These are phyloP conservation scores for Paramecium primaurelia DNA, from an alignment of 73 alveolate species.

Conservation along the genomic window DNA sequence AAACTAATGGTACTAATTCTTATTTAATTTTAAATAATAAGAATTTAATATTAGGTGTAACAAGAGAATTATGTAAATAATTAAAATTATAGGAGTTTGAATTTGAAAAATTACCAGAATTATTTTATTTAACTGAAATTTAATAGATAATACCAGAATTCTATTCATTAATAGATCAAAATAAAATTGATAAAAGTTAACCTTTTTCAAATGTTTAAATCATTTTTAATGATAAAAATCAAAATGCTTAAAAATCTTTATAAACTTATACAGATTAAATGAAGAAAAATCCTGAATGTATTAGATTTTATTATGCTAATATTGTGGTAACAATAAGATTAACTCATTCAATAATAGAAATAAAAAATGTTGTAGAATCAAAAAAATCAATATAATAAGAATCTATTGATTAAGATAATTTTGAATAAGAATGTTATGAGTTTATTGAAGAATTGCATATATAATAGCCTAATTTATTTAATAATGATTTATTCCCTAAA, in stretches of 20 bases:
- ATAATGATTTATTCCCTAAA: not conserved
- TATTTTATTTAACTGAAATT: not conserved
- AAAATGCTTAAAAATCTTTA: not conserved
- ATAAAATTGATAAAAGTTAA: not conserved
- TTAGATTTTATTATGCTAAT: not conserved
- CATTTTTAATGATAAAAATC: not conserved
- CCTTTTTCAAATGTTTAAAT: not conserved
- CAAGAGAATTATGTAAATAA: not conserved
- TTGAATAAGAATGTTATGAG: not conserved
- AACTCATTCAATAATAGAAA: not conserved
- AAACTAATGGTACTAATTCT: not conserved
- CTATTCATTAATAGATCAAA: not conserved
- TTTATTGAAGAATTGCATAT: not conserved
- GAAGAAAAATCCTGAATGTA: not conserved
- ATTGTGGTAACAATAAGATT: not conserved
- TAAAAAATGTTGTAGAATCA: not conserved
- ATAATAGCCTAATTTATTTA: not conserved
- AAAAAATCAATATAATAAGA: not conserved
- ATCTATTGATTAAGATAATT: not conserved
- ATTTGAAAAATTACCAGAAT: not conserved
- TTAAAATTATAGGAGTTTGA: not conserved
- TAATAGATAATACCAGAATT: not conserved
- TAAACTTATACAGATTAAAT: not conserved
- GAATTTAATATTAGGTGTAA: not conserved
- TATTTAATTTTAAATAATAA: not conserved